Evolutionary conservation across 768 basidiomycete genomes (phyloP).

Genomic region (Hirschioporus abietinus): DNA sequence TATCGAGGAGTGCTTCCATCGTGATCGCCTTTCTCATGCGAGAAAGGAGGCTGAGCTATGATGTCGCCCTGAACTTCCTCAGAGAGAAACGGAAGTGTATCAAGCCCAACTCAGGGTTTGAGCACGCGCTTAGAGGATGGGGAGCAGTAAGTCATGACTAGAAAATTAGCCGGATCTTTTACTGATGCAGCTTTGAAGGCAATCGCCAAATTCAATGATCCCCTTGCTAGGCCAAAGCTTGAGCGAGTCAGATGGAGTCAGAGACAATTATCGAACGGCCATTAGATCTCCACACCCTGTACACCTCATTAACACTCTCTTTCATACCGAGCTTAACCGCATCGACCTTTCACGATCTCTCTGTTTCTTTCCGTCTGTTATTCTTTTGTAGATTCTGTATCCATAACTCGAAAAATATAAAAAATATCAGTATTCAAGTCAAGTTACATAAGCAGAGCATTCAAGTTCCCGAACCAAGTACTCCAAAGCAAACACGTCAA

Average conservation of each 20-base stretch:
- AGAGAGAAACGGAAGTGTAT: constrained; percentile 64
- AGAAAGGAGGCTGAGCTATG: constrained; percentile 66
- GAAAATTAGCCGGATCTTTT: not conserved
- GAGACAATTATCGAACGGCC: not conserved
- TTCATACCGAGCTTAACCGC: too few species aligned
- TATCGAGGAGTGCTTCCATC: constrained; percentile 72
- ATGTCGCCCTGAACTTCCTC: constrained; percentile 54
- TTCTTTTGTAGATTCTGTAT: too few species aligned
- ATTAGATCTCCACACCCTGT: not conserved
- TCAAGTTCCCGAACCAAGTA: too few species aligned
- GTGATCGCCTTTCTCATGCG: constrained; percentile 81
- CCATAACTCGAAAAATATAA: too few species aligned
- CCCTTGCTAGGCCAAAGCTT: not conserved
- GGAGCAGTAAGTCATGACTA: constrained; percentile 15
- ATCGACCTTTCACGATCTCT: too few species aligned
- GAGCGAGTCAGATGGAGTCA: not conserved
- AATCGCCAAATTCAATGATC: not conserved
- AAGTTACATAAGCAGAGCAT: not conserved
- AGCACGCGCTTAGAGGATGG: constrained; percentile 54
- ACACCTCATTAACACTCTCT: too few species aligned
- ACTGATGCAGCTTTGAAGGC: too few species aligned
- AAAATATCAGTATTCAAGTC: not conserved
- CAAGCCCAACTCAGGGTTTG: constrained; percentile 74
- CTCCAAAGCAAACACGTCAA: not conserved
- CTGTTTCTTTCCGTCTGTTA: too few species aligned